Percentiles rank a stretch among this genome's conserved stretches.
phyloP scores from a whole-genome alignment of 1,284 basidiomycete species.

The Ceratobasidium sp. region DNA sequence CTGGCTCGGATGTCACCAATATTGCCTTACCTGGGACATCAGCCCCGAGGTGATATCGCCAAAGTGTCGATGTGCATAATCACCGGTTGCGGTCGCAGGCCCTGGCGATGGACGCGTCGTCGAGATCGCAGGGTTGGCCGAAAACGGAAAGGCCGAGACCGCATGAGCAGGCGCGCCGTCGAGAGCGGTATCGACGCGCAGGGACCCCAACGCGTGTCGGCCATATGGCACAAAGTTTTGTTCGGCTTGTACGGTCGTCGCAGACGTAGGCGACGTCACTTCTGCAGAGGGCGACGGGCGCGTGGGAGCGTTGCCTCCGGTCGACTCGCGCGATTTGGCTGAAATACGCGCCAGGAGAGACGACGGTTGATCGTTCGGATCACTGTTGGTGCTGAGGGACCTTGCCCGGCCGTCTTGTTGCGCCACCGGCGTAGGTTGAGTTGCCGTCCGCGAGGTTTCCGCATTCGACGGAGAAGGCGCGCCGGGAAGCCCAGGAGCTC shows the following conservation, averaged over 20 bases:
- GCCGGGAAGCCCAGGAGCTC: constrained; percentile 64
- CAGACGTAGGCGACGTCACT: constrained; percentile 39
- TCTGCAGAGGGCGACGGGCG: constrained; percentile 25
- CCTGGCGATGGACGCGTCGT: constrained; percentile 45
- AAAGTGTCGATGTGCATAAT: constrained; percentile 43
- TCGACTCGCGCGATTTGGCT: constrained; percentile 57
- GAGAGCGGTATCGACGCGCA: constrained; percentile 37
- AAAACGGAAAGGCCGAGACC: constrained; percentile 42
- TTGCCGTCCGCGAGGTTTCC: constrained; percentile 14
- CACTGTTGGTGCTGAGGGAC: constrained; percentile 76
- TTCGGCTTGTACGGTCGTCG: constrained; percentile 41
- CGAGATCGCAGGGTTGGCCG: constrained; percentile 42
- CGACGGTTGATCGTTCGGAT: constrained; percentile 68
- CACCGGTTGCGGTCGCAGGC: constrained; percentile 40
- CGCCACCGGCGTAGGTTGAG: constrained; percentile 25
- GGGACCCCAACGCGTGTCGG: constrained; percentile 16
- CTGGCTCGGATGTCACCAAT: constrained; percentile 6
- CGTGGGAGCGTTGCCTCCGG: constrained; percentile 13
- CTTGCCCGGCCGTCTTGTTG: constrained; percentile 66
- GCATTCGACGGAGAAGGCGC: constrained; percentile 54
- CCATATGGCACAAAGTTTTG: constrained; percentile 41
- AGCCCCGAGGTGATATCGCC: constrained; percentile 41
- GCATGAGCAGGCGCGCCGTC: constrained; percentile 34
- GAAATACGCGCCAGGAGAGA: constrained; percentile 79
- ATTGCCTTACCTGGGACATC: constrained; percentile 38